These are phyloP conservation scores for Pseudomonodictys pantanalensis DNA, from an alignment of 495 filamentous ascomycete genomes.

Conservation along the genomic window DNA sequence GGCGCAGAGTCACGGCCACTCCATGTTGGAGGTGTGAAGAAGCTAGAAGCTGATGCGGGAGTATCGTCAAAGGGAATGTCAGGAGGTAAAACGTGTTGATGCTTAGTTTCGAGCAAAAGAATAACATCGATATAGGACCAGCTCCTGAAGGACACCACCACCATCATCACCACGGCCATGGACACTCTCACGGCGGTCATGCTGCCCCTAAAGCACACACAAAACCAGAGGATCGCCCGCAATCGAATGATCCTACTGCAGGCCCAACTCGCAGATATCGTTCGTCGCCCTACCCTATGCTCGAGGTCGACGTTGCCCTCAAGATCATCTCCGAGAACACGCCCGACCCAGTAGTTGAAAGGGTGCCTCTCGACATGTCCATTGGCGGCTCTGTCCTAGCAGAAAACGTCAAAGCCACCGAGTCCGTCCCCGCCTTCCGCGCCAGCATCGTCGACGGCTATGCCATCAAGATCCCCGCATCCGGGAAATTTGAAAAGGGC, in stretches of 20 bases:
- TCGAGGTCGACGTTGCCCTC: slow-evolving; percentile 78
- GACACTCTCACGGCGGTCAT: slow-evolving; percentile 60
- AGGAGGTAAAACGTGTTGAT: no score
- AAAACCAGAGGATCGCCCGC: slow-evolving; percentile 51
- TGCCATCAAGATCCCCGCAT: slow-evolving; percentile 47
- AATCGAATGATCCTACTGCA: slow-evolving; percentile 77
- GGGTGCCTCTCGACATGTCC: slow-evolving; percentile 55
- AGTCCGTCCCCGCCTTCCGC: slow-evolving; percentile 85
- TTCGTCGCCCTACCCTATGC: slow-evolving; percentile 87
- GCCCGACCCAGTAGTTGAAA: slow-evolving; percentile 54
- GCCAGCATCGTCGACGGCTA: slow-evolving; percentile 98
- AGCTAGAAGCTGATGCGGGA: slow-evolving; percentile 81
- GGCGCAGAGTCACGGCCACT: slow-evolving; percentile 76
- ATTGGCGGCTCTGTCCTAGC: slow-evolving; percentile 78
- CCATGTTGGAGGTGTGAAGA: slow-evolving; percentile 76
- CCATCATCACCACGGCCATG: slow-evolving; percentile 56
- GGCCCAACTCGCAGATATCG: slow-evolving; percentile 76
- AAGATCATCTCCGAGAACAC: slow-evolving; percentile 67
- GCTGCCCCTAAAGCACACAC: slow-evolving; percentile 69
- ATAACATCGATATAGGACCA: slow-evolving; percentile 9
- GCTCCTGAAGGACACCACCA: slow-evolving; percentile 27
- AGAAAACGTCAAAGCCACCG: slow-evolving; percentile 72
- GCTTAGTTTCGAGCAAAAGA: no score
- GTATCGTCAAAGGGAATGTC: slow-evolving; percentile 37
- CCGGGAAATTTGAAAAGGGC: slow-evolving; percentile 52